Evolutionary conservation across 148 eudicot species (phyloP).

Genomic region (Camellia japonica): DNA sequence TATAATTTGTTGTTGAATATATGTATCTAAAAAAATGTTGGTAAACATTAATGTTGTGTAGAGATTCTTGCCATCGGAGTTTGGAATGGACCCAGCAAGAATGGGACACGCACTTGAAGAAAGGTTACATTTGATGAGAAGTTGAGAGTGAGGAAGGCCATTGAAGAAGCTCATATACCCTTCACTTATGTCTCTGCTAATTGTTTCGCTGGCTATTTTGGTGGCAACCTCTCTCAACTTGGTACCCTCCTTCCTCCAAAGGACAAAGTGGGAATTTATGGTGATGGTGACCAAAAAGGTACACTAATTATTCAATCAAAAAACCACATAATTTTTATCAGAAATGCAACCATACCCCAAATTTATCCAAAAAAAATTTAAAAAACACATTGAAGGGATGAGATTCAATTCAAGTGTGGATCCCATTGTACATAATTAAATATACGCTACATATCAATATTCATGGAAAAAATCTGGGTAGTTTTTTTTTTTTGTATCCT

Average conservation of each 20-base stretch:
- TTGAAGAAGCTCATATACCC: slow-evolving; percentile 45
- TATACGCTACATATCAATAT: too few species aligned
- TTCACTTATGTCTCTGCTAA: slow-evolving; percentile 52
- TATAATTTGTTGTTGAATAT: neutral
- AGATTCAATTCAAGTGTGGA: too few species aligned
- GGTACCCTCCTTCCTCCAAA: slow-evolving; percentile 32
- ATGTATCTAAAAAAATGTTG: neutral
- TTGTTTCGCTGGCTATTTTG: slow-evolving; percentile 46
- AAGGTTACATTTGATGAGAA: slow-evolving; percentile 45
- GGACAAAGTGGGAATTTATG: slow-evolving; percentile 25
- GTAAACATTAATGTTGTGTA: neutral
- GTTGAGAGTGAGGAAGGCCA: slow-evolving; percentile 41
- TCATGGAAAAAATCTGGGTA: too few species aligned
- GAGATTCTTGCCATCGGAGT: slow-evolving; percentile 66
- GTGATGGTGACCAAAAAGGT: slow-evolving; percentile 42
- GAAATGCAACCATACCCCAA: too few species aligned
- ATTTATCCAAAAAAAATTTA: too few species aligned
- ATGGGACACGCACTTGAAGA: slow-evolving; percentile 42
- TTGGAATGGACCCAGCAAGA: slow-evolving; percentile 50
- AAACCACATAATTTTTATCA: neutral
- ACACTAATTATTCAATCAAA: neutral
- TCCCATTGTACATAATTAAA: too few species aligned
- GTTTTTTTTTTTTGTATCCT: too few species aligned
- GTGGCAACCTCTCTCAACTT: slow-evolving; percentile 27
- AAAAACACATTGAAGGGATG: too few species aligned